These are phyloP conservation scores for Tricholoma saponaceum DNA, from an alignment of 768 basidiomycete species.

Conservation along the genomic window DNA sequence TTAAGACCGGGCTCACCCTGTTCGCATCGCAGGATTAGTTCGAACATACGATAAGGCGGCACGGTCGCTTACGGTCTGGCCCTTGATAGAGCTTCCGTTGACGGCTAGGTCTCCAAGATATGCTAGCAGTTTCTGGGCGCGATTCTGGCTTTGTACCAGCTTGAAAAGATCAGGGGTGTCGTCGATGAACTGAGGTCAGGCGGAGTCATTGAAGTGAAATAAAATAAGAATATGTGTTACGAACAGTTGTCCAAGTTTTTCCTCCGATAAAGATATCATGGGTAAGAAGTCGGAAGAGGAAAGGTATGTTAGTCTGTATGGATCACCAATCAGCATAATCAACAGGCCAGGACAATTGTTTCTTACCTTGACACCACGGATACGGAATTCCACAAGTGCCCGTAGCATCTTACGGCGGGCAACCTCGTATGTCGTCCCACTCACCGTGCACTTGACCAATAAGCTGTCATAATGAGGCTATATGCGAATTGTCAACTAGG, in stretches of 20 bases:
- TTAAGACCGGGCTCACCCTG: constrained; percentile 93
- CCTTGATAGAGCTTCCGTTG: constrained; percentile 97
- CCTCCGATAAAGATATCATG: constrained; percentile 95
- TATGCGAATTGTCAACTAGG: neutral
- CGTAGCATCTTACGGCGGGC: constrained; percentile 99
- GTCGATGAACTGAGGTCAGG: constrained; percentile 79
- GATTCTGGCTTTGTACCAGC: constrained; percentile 95
- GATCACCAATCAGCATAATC: neutral
- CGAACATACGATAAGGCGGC: neutral
- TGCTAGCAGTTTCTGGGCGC: constrained; percentile 94
- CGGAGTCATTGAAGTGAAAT: neutral
- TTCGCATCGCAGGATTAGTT: neutral
- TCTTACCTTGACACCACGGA: constrained; percentile 93
- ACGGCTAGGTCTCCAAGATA: constrained; percentile 98
- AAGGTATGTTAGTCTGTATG: constrained; percentile 92
- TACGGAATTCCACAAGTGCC: constrained; percentile 99
- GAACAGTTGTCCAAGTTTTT: constrained; percentile 92
- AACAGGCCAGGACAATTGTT: neutral
- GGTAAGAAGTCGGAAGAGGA: constrained; percentile 96
- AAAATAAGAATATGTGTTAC: neutral
- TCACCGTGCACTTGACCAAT: constrained; percentile 93
- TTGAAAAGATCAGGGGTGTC: constrained; percentile 99
- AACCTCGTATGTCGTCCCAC: constrained; percentile 97
- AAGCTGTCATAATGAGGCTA: constrained; percentile 98
- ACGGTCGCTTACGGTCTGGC: constrained; percentile 55